Evolutionary conservation across 1,284 basidiomycete genomes (phyloP), one percentile per base, ranked within the genome.

Genomic region (Amylostereum areolatum): DNA sequence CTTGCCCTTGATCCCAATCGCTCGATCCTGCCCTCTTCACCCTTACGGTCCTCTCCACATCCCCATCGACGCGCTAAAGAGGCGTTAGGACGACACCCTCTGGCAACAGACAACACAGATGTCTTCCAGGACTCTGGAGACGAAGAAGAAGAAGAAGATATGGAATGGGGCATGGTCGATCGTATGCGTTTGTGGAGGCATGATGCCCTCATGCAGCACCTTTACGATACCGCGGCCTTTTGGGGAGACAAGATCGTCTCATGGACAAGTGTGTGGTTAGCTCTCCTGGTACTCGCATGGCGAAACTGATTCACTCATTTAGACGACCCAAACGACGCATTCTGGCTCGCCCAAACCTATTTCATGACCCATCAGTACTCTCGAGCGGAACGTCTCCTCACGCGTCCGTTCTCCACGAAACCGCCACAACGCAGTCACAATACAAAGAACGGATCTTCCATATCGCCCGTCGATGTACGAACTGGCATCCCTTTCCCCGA

Each of bases 331-430:
- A 95, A 96, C 65, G 97, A 99, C 67, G 97, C 94, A 7, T 99
- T 98, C 67, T 98, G 96, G 93, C 82, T 99, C 12, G 96, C 97
- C 1, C 96, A 99, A 65, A 92, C 91, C 0, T 94, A 94, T 69
- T 99, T 97, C 65, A 84, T 94, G 69, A 94, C 89, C 4, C 88
- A 95, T 57, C 92, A 97, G 57, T 99, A 96, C 66, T 86, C 91
- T 5, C 89, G 94, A 36, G 95, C 97, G 1, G 94, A 97, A 66
- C 81, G 89, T 44, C 76, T 99, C 18, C 78, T 99, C 40, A 92
- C 87, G 0, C 80, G 89, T 29, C 90, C 92, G 0, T 90, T 93
- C 62, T 74, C 74, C 29, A 75, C 68, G 45, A 64, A 67, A 40
- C 72, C 74, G 3, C 73, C 79, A 6, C 68, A 72, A 50, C 55